phyloP scores from a whole-genome alignment of 768 basidiomycete genomes.

The Gyrodon lividus region DNA sequence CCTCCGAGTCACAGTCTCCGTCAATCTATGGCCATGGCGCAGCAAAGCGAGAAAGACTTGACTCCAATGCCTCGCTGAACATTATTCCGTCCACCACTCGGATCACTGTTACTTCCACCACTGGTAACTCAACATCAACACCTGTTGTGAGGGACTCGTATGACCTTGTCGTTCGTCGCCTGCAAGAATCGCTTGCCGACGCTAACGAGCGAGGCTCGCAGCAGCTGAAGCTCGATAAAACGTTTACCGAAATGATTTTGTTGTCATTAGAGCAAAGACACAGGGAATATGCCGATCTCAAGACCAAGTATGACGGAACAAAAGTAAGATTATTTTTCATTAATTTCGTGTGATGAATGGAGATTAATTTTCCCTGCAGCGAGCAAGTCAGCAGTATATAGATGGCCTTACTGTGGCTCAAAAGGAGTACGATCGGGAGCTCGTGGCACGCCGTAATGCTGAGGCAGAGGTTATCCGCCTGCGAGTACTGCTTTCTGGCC shows the following conservation, averaged over 20 bases:
- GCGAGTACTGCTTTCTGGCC: conserved; percentile 82
- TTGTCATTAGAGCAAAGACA: conserved; percentile 62
- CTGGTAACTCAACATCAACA: conserved; percentile 25
- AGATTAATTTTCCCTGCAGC: conserved; percentile 42
- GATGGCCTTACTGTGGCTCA: conserved; percentile 92
- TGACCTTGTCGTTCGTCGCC: conserved; percentile 46
- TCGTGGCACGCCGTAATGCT: conserved; percentile 83
- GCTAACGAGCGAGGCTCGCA: conserved; percentile 58
- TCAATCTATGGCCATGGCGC: conserved; percentile 6
- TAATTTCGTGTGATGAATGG: neutral
- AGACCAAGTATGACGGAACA: conserved; percentile 77
- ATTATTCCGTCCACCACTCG: conserved; percentile 26
- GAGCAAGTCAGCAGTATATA: conserved; percentile 88
- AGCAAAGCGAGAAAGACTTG: conserved; percentile 22
- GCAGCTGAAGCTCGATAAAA: conserved; percentile 70
- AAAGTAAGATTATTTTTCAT: conserved; percentile 57
- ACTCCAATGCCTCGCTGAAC: conserved; percentile 25
- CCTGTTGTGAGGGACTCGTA: conserved; percentile 34
- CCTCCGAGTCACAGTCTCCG: conserved; percentile 33
- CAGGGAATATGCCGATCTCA: conserved; percentile 61
- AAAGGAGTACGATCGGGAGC: conserved; percentile 91
- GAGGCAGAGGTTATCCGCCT: conserved; percentile 90
- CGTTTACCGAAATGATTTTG: conserved; percentile 69
- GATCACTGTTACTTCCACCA: conserved; percentile 48
- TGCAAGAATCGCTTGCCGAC: conserved; percentile 62